Conservation (phyloP, 2,329 filamentous ascomycete species). For the Aspergillus phoenicis region DNA sequence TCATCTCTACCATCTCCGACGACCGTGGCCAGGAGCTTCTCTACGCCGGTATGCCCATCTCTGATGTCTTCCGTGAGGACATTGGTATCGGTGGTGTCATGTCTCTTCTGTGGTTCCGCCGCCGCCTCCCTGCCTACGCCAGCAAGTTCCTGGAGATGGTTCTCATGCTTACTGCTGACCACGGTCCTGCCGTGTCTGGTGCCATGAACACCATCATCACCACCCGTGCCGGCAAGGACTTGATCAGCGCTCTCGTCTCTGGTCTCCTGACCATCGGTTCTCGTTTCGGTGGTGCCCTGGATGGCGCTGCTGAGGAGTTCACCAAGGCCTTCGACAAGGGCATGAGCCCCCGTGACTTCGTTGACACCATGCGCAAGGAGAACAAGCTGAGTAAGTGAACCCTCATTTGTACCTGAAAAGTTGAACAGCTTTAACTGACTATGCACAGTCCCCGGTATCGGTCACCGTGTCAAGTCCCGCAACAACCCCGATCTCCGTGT, state of each 20-base stretch:
- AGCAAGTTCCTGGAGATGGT: slow-evolving; percentile 99
- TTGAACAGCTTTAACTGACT: slow-evolving; percentile 29
- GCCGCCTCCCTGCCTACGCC: slow-evolving; percentile 90
- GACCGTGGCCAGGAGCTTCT: slow-evolving; percentile 99
- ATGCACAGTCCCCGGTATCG: slow-evolving; percentile 80
- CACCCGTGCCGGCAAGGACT: slow-evolving; percentile 96
- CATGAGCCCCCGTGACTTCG: slow-evolving; percentile 96
- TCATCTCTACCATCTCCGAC: slow-evolving; percentile 99
- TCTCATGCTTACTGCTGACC: slow-evolving; percentile 98
- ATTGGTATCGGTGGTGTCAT: slow-evolving; percentile 99
- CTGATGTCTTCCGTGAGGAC: slow-evolving; percentile 98
- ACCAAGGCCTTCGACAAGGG: slow-evolving; percentile 98
- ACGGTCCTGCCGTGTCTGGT: slow-evolving; percentile 97
- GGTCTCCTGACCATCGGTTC: slow-evolving; percentile 98
- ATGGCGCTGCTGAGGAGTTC: slow-evolving; percentile 98
- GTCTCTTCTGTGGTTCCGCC: slow-evolving; percentile 99
- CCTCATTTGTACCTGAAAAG: not conserved
- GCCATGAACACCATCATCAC: slow-evolving; percentile 99
- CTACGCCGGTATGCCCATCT: slow-evolving; percentile 99
- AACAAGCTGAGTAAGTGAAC: slow-evolving; percentile 85
- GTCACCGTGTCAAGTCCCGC: slow-evolving; percentile 98
- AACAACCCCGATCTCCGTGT: slow-evolving; percentile 99
- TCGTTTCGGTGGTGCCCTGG: slow-evolving; percentile 96
- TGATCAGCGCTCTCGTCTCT: slow-evolving; percentile 91
- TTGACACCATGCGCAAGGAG: slow-evolving; percentile 98